phyloP scores from a whole-genome alignment of 179 eudicot species.

The Dionaea muscipula region DNA sequence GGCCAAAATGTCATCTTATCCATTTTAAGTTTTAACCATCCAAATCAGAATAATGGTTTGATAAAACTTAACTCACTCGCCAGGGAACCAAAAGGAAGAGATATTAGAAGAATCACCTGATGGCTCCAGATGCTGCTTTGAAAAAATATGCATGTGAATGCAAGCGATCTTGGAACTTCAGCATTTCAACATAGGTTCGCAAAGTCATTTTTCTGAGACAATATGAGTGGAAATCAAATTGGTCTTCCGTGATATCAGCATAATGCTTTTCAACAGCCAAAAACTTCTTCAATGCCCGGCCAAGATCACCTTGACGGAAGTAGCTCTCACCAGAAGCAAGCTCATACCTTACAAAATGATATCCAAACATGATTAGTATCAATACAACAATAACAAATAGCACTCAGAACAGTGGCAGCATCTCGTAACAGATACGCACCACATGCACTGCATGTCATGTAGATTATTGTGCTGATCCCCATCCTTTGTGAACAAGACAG shows the following conservation, averaged over 20 bases:
- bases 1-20: too few relatives aligned
- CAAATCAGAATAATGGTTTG: too few relatives aligned
- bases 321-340: conserved; percentile 98
- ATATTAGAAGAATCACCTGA: conserved; percentile 54
- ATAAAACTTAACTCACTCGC: too few relatives aligned
- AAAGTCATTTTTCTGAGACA: conserved; percentile 98
- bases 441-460: conserved; percentile 99
- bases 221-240: conserved; percentile 95
- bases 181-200: conserved; percentile 86
- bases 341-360: conserved; percentile 57
- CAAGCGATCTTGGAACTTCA: conserved; percentile 87
- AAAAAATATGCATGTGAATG: conserved; percentile 88
- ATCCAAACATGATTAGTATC: conserved; percentile 8
- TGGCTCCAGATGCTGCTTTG: conserved; percentile 91
- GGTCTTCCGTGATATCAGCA: conserved; percentile 94
- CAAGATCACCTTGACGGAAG: conserved; percentile 93
- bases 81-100: too few relatives aligned
- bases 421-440: conserved; percentile 34
- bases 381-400: background rate
- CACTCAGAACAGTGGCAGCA: conserved; percentile 2
- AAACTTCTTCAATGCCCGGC: conserved; percentile 82
- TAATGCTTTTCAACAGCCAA: conserved; percentile 98
- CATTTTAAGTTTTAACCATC: too few relatives aligned
- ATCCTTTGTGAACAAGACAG: conserved; percentile 90
- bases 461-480: conserved; percentile 95